Base-by-base conservation (phyloP, 2,329 filamentous ascomycete species). In the Macrophomina tecta region DNA sequence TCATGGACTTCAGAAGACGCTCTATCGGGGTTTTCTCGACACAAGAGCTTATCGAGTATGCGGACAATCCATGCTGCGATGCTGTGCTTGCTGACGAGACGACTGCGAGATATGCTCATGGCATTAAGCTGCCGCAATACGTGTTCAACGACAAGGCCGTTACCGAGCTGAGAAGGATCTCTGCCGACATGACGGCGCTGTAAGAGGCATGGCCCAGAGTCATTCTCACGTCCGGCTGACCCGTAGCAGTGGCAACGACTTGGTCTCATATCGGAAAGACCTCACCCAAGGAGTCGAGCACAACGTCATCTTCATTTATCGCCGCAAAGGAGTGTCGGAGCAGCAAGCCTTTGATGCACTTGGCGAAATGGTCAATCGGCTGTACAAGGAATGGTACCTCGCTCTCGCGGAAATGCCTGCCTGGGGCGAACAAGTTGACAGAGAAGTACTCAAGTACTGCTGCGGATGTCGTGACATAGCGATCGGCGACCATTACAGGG, bases 381-480 rank as follows among this genome's bases (percentile, higher is more conserved):
- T 61, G 7, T 61, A 61, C 56, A 61, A 61, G 56, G 7, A 16
- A 5, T 61, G 56, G 56, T 61, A 61, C 9, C 56, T 46, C n/a
- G 28, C 56, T 4, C 56, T 61, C 34, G 28, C 56, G 8, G 56
- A 61, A 14, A 46, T 61, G 28, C 40, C 56, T 3, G 16, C 40
- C 4, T 61, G 56, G 56, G 56, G 56, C 9, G 56, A 61, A n/a
- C n/a, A 61, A 16, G 28, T 48, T 5, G 56, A 61, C 14, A 11
- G 40, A 16, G 56, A 48, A 32, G n/a, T 61, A 28, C 40, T 61
- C 40, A 61, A 48, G 28, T 61, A 61, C 40, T 46, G 42, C 12
- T 30, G 30, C 2, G 40, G 56, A 32, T 46, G 40, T 23, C 56
- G 56, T 2, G 30, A 61, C 40, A n/a, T 48, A 30, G 56, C 56